Base-by-base conservation (phyloP, 176 grass and related monocot genomes). In the Saccharum officinarum region DNA sequence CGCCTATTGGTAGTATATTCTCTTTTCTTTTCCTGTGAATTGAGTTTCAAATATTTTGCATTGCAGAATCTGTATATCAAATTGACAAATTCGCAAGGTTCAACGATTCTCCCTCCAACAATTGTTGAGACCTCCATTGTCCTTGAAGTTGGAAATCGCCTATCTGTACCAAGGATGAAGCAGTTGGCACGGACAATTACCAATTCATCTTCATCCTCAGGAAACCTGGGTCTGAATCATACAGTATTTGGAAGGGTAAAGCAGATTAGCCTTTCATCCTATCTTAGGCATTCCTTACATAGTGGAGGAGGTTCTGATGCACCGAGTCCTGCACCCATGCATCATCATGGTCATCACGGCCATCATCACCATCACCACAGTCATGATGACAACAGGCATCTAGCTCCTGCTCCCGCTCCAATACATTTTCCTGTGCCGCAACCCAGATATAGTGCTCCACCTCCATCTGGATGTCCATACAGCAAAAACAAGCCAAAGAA, bases 131-230 rank as follows among this genome's bases (percentile, higher is more conserved):
- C 94, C 22, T 94, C 83, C 80, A 97, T 99, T 86, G 80, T 99
- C 61, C 88, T 86, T 31, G 82, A 90, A 83, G 97, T 99, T 69
- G 97, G 97, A 67, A 97, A 97, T 89, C 84, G 91, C 18, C 86
- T 90, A 64, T 97, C 92, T 62, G 85, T 91, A 52, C 90, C 90
- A 87, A 95, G 97, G 86, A 86, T 98, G 88, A 93, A 93, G 65
- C 97, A 99, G 90, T 79, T 99, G 79, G 97, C 97, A 4, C 88
- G 92, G 34, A 99, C 89, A 64, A 97, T 99, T 67, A 85, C 88
- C 57, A 92, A 97, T 90, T 99, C 97, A 83, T 96, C 97, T 86
- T 99, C 97, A 81, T 96, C 97, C 89, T 94, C 88, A n/a, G 92
- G 84, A 71, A 99, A 99, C 73, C 92, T 99, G 37, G 97, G 97